Percentiles rank a stretch among this genome's conserved stretches.
Conservation (phyloP, 1,139 yeast genomes). For the Yamadazyma blattariae region DNA sequence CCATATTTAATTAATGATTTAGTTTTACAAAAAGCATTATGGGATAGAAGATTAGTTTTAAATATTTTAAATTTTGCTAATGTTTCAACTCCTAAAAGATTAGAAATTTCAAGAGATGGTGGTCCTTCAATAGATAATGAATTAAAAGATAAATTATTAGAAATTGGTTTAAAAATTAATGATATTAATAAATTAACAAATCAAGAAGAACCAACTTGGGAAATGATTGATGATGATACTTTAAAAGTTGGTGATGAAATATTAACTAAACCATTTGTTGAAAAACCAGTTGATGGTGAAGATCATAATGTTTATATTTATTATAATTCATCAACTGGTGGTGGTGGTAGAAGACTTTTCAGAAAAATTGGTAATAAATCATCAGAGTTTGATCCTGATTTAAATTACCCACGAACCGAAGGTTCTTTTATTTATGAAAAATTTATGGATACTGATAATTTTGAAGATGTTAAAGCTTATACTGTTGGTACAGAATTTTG, state of each 20-base stretch:
- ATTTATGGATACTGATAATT: conserved; percentile 97
- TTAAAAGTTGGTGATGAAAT: conserved; percentile 70
- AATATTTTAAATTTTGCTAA: conserved; percentile 74
- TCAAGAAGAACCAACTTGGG: conserved; percentile 75
- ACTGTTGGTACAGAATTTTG: conserved; percentile 90
- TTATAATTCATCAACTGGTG: conserved; percentile 85
- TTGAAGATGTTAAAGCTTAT: conserved; percentile 97
- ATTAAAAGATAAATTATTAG: conserved; percentile 45
- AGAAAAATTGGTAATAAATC: conserved; percentile 97
- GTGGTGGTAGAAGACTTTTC: conserved; percentile 93
- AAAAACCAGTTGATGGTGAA: conserved; percentile 98
- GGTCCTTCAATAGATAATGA: conserved; percentile 80
- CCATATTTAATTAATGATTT: conserved; percentile 90
- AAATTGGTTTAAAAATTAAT: conserved; percentile 35
- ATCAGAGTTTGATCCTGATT: conserved; percentile 88
- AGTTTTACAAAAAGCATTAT: conserved; percentile 84
- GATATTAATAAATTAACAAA: conserved; percentile 62
- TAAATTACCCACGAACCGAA: conserved; percentile 72
- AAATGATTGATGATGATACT: conserved; percentile 88
- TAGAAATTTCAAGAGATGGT: conserved; percentile 93
- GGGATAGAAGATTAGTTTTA: conserved; percentile 94
- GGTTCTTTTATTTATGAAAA: conserved; percentile 93
- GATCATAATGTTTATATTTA: conserved; percentile 96
- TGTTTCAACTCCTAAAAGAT: conserved; percentile 85
- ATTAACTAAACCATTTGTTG: conserved; percentile 89